phyloP scores from a whole-genome alignment of 352 stramenopile genomes.

The Thalassiosira exigua region DNA sequence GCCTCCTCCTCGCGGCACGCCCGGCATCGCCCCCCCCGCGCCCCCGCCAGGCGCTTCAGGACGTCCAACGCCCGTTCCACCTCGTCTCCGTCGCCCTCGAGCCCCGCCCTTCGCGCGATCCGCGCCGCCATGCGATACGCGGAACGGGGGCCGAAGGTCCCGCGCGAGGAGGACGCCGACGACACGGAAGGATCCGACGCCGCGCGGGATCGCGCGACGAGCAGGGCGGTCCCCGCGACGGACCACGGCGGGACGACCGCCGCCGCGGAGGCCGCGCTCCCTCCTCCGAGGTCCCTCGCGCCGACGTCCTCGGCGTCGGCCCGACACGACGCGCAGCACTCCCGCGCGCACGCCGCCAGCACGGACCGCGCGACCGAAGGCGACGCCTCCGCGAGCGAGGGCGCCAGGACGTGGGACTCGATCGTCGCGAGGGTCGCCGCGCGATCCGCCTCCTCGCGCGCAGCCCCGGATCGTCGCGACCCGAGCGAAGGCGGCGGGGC shows the following conservation, averaged over 20 bases:
- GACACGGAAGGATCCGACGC: too few relatives aligned
- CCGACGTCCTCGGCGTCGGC: not conserved
- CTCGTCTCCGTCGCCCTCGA: slow-evolving; percentile 26
- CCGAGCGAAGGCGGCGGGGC: slow-evolving; percentile 8
- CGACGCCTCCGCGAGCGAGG: slow-evolving; percentile 47
- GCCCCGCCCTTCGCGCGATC: not conserved
- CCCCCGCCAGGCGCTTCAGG: slow-evolving; percentile 28
- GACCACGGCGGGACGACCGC: slow-evolving; percentile 33
- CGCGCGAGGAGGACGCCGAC: slow-evolving; percentile 23
- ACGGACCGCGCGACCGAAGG: slow-evolving; percentile 38
- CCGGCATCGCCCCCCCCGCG: slow-evolving; percentile 25
- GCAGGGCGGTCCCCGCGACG: slow-evolving; percentile 41
- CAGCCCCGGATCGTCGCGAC: slow-evolving; percentile 3
- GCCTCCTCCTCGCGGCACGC: slow-evolving; percentile 22
- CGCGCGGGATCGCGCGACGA: slow-evolving; percentile 46
- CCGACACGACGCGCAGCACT: slow-evolving; percentile 44
- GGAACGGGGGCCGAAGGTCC: slow-evolving; percentile 36
- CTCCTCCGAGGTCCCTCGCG: not conserved
- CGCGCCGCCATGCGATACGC: slow-evolving; percentile 52
- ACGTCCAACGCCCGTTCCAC: slow-evolving; percentile 39
- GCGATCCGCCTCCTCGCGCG: slow-evolving; percentile 20
- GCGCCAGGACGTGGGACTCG: slow-evolving; percentile 55
- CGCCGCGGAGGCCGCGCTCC: not conserved
- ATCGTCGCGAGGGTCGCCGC: slow-evolving; percentile 40
- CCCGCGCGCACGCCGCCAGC: slow-evolving; percentile 33